Conservation (phyloP, 2,329 filamentous ascomycete species). For the Fusarium vanettenii region DNA sequence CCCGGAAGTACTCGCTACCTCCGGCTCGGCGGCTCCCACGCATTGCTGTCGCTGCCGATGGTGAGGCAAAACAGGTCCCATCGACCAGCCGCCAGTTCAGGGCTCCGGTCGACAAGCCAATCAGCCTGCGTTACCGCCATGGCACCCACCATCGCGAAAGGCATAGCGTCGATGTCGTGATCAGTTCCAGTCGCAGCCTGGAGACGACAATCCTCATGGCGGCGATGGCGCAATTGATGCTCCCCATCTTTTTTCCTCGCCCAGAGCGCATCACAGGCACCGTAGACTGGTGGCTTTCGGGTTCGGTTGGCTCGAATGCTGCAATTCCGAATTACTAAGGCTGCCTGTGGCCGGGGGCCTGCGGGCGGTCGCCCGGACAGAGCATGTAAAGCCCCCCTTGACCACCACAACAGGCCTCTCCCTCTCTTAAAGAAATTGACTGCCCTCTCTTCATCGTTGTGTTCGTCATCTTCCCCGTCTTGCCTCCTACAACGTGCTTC, state of each 20-base stretch:
- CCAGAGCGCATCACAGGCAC: conserved; percentile 37
- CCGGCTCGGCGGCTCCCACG: conserved; percentile 43
- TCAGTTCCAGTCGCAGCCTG: conserved; percentile 52
- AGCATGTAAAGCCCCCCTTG: conserved; percentile 40
- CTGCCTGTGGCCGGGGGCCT: conserved; percentile 33
- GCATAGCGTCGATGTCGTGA: conserved; percentile 66
- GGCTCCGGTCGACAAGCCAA: conserved; percentile 46
- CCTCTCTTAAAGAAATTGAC: conserved; percentile 43
- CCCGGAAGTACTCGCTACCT: conserved; percentile 34
- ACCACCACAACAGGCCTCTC: conserved; percentile 29
- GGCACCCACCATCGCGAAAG: conserved; percentile 56
- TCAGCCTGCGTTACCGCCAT: conserved; percentile 43
- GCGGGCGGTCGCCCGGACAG: conserved; percentile 45
- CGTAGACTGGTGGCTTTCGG: conserved; percentile 29
- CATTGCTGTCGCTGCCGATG: conserved; percentile 33
- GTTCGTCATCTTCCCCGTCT: conserved; percentile 34
- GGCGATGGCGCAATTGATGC: conserved; percentile 52
- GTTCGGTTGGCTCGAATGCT: conserved; percentile 31
- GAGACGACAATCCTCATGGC: conserved; percentile 44
- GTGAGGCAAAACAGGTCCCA: conserved; percentile 40
- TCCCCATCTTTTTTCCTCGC: conserved; percentile 42
- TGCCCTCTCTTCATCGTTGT: conserved; percentile 35
- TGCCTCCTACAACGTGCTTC: conserved; percentile 33
- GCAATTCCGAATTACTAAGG: conserved; percentile 43
- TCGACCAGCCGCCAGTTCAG: conserved; percentile 40